Conservation (phyloP, 148 eudicot species). For the Amaranthus hypochondriacus region DNA sequence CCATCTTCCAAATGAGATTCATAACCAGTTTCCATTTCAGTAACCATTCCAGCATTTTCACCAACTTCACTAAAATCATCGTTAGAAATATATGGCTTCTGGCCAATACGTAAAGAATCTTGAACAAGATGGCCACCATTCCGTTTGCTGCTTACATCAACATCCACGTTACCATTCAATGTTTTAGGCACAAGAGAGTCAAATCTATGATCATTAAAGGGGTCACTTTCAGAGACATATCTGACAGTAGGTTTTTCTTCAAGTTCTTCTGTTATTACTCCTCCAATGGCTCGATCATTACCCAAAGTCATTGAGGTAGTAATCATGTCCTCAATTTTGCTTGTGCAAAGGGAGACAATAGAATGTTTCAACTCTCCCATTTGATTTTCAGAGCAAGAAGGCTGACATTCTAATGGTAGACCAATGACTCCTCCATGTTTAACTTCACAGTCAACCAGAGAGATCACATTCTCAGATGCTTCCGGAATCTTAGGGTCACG, state of each 20-base stretch:
- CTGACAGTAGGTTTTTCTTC: conserved; percentile 7
- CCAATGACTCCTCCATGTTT: not conserved
- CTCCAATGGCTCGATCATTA: not conserved
- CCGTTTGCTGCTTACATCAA: not conserved
- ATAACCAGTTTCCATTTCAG: conserved; percentile 36
- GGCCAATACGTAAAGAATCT: conserved; percentile 20
- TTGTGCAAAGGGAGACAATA: conserved; percentile 12
- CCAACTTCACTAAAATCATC: conserved; percentile 22
- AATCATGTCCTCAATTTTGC: conserved; percentile 17
- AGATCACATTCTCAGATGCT: not conserved
- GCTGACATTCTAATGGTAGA: not conserved
- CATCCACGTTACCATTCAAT: not conserved
- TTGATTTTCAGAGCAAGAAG: not conserved
- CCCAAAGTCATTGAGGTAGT: conserved; percentile 5
- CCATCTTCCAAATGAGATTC: conserved; percentile 82
- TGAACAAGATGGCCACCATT: conserved; percentile 2
- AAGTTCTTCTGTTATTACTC: conserved; percentile 10
- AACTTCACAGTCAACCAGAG: not conserved
- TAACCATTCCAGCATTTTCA: conserved; percentile 14
- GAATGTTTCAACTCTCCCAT: not conserved
- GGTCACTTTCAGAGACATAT: conserved; percentile 5
- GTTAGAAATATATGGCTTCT: conserved; percentile 29
- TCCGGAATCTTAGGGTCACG: not conserved
- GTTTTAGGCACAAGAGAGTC: not conserved
- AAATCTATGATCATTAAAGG: not conserved